Conservation (phyloP, 176 grass and related monocot genomes). For the Cocos nucifera region DNA sequence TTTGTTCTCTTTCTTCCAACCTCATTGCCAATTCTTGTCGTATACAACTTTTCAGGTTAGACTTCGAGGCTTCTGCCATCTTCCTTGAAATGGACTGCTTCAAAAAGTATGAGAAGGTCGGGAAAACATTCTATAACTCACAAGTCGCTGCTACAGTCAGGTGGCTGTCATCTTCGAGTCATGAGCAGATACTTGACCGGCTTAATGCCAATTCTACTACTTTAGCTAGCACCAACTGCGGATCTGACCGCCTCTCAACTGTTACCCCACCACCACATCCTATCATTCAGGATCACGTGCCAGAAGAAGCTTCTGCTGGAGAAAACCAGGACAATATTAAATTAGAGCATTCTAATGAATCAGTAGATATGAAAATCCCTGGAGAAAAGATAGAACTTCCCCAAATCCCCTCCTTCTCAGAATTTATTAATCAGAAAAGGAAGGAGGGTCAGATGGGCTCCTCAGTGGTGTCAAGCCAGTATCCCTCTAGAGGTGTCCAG, state of each 20-base stretch:
- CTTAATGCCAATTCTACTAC: conserved; percentile 11
- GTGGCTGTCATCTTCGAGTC: conserved; percentile 58
- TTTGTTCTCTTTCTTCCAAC: too few relatives aligned
- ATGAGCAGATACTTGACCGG: conserved; percentile 54
- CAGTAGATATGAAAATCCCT: not conserved
- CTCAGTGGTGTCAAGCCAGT: conserved; percentile 10
- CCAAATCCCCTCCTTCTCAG: conserved; percentile 49
- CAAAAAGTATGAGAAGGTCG: conserved; percentile 76
- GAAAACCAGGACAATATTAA: conserved; percentile 1
- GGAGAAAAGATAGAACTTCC: conserved; percentile 39
- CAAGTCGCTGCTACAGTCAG: conserved; percentile 80
- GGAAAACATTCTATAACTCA: conserved; percentile 83
- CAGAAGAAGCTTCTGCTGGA: conserved; percentile 7
- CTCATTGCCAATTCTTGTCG: not conserved
- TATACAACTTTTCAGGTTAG: conserved; percentile 29
- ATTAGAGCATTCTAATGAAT: conserved; percentile 5
- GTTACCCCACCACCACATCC: conserved; percentile 14
- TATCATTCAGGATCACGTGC: not conserved
- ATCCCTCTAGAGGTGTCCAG: conserved; percentile 7
- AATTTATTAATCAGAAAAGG: conserved; percentile 53
- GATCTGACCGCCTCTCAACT: conserved; percentile 2
- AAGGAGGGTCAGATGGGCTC: conserved; percentile 20
- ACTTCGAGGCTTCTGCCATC: conserved; percentile 33
- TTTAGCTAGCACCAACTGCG: conserved; percentile 1
- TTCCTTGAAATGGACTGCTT: conserved; percentile 81